A percentile compares a stretch with the other conserved stretches of the same genome.
Conservation (phyloP, 2,329 filamentous ascomycete species). For the Penicillium italicum region DNA sequence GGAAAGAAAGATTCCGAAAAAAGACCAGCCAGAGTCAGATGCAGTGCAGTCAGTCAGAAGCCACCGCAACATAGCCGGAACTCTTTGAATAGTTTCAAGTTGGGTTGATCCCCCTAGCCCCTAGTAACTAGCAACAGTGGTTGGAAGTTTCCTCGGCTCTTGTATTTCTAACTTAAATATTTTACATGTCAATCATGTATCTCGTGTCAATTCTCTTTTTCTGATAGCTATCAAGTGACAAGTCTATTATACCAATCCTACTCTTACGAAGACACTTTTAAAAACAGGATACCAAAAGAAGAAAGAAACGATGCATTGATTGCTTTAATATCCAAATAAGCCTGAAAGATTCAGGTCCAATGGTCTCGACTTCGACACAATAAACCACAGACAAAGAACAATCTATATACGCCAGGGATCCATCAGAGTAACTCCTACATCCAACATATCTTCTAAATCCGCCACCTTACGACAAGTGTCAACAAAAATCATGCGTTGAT, state of each 20-base stretch:
- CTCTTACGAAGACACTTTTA: not conserved
- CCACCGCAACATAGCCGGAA: not conserved
- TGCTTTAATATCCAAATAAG: not conserved
- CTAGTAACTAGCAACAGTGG: too few relatives aligned
- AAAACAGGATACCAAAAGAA: too few relatives aligned
- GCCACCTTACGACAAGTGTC: not conserved
- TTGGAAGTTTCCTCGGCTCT: not conserved
- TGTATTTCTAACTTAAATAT: not conserved
- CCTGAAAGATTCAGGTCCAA: not conserved
- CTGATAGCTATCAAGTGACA: not conserved
- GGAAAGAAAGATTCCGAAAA: not conserved
- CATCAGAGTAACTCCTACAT: not conserved
- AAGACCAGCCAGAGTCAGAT: too few relatives aligned
- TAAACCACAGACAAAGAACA: not conserved
- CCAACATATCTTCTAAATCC: not conserved
- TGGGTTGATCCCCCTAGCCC: too few relatives aligned
- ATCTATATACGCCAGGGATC: not conserved
- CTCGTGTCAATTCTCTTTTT: not conserved
- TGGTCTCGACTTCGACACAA: not conserved
- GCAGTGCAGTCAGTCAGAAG: not conserved
- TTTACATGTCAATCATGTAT: not conserved
- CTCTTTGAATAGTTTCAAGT: too few relatives aligned
- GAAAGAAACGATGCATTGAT: not conserved
- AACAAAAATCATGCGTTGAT: not conserved
- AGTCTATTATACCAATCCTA: not conserved